A percentile compares a stretch with the other conserved stretches of the same genome.
phyloP scores from a whole-genome alignment of 306 rosid genomes.

The Erythrophleum fordii region DNA sequence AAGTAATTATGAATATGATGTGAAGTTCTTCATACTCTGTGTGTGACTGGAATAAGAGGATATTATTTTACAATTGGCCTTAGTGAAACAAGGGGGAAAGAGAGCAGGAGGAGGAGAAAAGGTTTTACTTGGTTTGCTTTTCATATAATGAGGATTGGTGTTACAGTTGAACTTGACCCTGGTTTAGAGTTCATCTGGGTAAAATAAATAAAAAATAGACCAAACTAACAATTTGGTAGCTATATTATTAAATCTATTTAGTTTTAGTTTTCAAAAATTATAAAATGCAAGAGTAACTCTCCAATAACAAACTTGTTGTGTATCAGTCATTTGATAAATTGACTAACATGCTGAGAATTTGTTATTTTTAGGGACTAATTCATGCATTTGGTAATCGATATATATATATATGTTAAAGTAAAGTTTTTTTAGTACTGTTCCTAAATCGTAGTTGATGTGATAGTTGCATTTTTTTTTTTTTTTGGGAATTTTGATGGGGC shows the following conservation, averaged over 20 bases:
- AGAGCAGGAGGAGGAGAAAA: neutral
- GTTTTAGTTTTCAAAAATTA: neutral
- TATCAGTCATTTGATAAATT: neutral
- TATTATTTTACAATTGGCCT: constrained; percentile 15
- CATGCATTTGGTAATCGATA: too few relatives aligned
- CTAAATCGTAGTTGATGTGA: too few relatives aligned
- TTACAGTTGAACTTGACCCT: neutral
- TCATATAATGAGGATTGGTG: constrained; percentile 17
- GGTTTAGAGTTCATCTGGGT: neutral
- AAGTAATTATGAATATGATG: neutral
- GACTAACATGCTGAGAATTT: neutral
- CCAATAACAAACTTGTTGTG: neutral
- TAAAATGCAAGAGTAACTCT: neutral
- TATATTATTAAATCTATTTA: neutral
- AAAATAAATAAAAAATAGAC: neutral
- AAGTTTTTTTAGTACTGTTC: too few relatives aligned
- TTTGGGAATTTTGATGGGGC: too few relatives aligned
- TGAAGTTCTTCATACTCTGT: neutral
- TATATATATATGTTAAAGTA: too few relatives aligned
- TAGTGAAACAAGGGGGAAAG: neutral
- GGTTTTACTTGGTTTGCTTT: constrained; percentile 17
- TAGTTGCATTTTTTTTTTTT: too few relatives aligned
- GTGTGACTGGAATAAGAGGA: neutral
- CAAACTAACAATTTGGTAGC: neutral
- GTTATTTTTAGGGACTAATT: neutral